A percentile compares a stretch with the other conserved stretches of the same genome.
Evolutionary conservation across 495 filamentous ascomycete genomes (phyloP).

Genomic region (Copromyces sp.): DNA sequence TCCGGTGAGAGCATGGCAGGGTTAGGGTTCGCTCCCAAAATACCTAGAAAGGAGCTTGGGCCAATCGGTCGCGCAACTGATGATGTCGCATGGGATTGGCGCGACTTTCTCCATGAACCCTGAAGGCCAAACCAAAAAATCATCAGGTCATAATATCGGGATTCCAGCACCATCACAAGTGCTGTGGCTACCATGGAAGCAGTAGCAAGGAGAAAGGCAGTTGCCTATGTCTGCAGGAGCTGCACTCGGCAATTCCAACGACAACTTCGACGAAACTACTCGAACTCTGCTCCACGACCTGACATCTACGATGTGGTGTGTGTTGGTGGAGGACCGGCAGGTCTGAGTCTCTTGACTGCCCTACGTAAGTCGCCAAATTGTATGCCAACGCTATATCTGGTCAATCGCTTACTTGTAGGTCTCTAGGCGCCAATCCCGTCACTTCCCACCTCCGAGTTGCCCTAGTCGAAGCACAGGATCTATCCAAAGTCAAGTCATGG

Average conservation of each 20-base stretch:
- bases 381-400: neutral
- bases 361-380: slow-evolving; percentile 49
- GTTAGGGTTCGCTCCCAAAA: neutral
- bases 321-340: slow-evolving; percentile 93
- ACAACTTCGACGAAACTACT: slow-evolving; percentile 25
- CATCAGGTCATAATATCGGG: neutral
- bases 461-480: slow-evolving; percentile 81
- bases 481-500: slow-evolving; percentile 54
- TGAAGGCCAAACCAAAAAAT: neutral
- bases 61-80: neutral
- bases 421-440: slow-evolving; percentile 50
- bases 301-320: slow-evolving; percentile 91
- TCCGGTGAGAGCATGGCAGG: neutral
- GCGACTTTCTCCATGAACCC: neutral
- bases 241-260: slow-evolving; percentile 30
- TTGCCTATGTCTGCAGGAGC: slow-evolving; percentile 33
- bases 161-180: neutral
- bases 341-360: slow-evolving; percentile 76
- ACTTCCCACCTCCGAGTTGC: slow-evolving; percentile 75
- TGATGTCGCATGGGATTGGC: neutral
- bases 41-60: neutral
- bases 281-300: slow-evolving; percentile 27
- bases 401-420: neutral
- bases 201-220: slow-evolving; percentile 10
- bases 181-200: slow-evolving; percentile 12